Base-by-base conservation (phyloP, 208 protist genomes). In the Crithidia fasciculata region DNA sequence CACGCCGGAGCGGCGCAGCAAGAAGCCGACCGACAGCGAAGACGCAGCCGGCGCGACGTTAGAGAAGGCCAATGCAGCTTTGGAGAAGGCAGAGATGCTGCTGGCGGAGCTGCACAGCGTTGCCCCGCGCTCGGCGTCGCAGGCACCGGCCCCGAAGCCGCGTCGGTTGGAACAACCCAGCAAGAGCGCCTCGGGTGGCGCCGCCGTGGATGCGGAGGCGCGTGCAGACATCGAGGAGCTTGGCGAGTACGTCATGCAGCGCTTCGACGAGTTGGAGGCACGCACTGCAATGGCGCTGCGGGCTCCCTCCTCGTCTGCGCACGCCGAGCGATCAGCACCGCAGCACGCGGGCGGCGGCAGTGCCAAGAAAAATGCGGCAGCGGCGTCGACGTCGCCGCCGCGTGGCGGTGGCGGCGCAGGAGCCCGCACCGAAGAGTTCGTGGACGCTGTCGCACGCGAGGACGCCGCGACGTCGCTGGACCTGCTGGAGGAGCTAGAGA, bases 401-500 rank as follows among this genome's bases (percentile, higher is more conserved):
- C 64, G 39, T 44, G 49, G 49, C 12, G 16, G 7, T 13, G 6
- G 5, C 53, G 3, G 10, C 16, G 16, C 16, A 41, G 10, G 41
- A n/a, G 4, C 2, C 41, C 8, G 36, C 16, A 39, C 4, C 39
- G 69, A 39, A 49, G 65, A 84, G 19, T 52, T 82, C 4, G 80
- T 92, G n/a, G 92, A 96, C 64, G 52, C 80, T 6, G 75, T 92
- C 10, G 92, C 89, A 43, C 85, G 92, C 19, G 89, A 93, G 55
- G 92, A 96, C 49, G 92, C 89, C 36, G 75, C 81, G 12, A 72
- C 82, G 8, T 87, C 92, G 8, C 70, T 96, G 15, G 83, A 92
- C 56, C 65, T 89, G 44, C 77, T 96, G 9, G 83, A 90, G 45
- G 74, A 87, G 50, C 80, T 96, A 6, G 86, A 90, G 60, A 64